Conservation (phyloP, 805 yeast species). For the Barnettozyma sucrosica region DNA sequence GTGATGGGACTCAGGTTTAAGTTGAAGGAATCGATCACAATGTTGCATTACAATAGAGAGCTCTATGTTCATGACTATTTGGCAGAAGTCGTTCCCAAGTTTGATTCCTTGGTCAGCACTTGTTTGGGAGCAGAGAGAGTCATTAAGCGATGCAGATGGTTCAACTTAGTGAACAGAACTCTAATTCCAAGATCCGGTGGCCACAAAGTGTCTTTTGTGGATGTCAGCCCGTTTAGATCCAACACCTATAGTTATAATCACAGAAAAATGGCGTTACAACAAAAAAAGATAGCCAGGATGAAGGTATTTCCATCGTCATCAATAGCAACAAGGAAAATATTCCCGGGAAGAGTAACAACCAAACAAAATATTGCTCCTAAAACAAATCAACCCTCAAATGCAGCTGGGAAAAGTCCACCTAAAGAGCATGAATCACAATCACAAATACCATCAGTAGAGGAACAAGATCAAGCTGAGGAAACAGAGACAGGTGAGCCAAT, state of each 20-base stretch:
- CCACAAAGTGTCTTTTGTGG: not conserved
- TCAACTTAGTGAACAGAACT: not conserved
- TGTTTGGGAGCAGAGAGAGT: not conserved
- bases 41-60: too few species aligned
- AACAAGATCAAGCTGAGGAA: not conserved
- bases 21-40: too few species aligned
- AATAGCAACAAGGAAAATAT: not conserved
- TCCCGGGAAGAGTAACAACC: not conserved
- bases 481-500: too few species aligned
- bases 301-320: not conserved
- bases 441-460: not conserved
- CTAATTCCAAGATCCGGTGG: not conserved
- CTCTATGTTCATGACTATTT: not conserved
- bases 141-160: not conserved
- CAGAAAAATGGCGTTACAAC: too few species aligned
- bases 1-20: too few species aligned
- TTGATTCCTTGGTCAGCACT: not conserved
- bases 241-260: not conserved
- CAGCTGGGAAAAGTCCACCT: not conserved
- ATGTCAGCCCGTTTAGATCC: not conserved
- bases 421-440: not conserved
- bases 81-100: not conserved
- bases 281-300: not conserved
- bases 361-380: too few species aligned
- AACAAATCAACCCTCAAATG: not conserved